These are phyloP conservation scores for Curvularia eragrostidis DNA, from an alignment of 2,329 filamentous ascomycete species.

Conservation along the genomic window DNA sequence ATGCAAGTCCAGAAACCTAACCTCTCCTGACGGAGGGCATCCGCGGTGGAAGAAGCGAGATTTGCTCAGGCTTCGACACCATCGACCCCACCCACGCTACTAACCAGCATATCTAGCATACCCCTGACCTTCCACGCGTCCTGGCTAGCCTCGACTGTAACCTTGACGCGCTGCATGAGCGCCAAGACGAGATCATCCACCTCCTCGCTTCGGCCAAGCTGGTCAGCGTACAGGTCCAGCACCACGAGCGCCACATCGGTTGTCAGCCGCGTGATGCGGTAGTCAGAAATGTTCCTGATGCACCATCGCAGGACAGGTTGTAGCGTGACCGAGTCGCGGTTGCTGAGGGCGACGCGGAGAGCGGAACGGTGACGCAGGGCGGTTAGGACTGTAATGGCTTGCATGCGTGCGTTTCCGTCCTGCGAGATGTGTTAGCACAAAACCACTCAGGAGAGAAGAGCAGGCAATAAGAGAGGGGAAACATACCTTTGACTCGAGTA, in stretches of 20 bases:
- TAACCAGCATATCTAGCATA: slow-evolving; percentile 82
- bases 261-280: slow-evolving; percentile 79
- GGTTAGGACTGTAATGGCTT: slow-evolving; percentile 76
- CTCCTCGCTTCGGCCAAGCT: slow-evolving; percentile 74
- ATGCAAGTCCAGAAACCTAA: slow-evolving; percentile 36
- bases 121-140: slow-evolving; percentile 81
- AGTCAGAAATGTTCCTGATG: slow-evolving; percentile 79
- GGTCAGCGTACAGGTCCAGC: slow-evolving; percentile 85
- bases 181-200: slow-evolving; percentile 73
- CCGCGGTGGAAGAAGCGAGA: neutral
- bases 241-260: slow-evolving; percentile 83
- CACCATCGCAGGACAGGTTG: slow-evolving; percentile 86
- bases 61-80: slow-evolving; percentile 21
- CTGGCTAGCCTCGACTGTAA: slow-evolving; percentile 83
- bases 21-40: no score
- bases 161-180: slow-evolving; percentile 73
- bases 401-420: slow-evolving; percentile 42
- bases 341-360: slow-evolving; percentile 65
- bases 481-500: slow-evolving; percentile 60
- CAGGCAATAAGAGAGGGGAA: no score
- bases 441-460: neutral
- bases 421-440: slow-evolving; percentile 19
- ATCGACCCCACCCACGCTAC: slow-evolving; percentile 56
- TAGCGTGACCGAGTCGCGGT: slow-evolving; percentile 80
- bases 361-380: slow-evolving; percentile 16